phyloP scores from a whole-genome alignment of 1,139 yeast genomes.

The Debaryomyces psychrophilus region DNA sequence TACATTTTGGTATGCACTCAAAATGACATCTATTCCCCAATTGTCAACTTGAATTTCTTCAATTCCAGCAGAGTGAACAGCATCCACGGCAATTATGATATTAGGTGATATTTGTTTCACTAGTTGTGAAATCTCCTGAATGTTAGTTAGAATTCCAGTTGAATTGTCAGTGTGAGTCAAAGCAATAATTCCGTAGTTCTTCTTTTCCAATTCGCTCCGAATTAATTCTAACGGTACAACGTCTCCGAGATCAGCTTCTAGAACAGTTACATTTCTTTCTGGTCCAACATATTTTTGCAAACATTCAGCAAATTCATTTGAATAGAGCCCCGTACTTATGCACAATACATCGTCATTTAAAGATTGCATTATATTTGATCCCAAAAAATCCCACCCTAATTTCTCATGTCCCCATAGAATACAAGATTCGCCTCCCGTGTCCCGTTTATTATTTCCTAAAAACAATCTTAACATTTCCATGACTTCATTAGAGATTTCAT shows the following conservation, averaged over 20 bases:
- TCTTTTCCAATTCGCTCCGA: slow-evolving; percentile 6
- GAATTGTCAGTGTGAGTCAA: slow-evolving; percentile 16
- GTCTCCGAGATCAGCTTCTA: slow-evolving; percentile 11
- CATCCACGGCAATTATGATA: slow-evolving; percentile 16
- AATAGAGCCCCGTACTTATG: slow-evolving; percentile 12
- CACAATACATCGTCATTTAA: slow-evolving; percentile 10
- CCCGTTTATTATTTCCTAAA: slow-evolving; percentile 10
- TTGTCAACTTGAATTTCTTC: slow-evolving; percentile 17
- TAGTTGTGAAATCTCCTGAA: slow-evolving; percentile 11
- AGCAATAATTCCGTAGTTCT: slow-evolving; percentile 10
- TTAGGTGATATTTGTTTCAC: slow-evolving; percentile 13
- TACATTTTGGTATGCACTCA: slow-evolving; percentile 5
- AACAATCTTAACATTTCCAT: slow-evolving; percentile 8
- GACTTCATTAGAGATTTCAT: slow-evolving; percentile 7
- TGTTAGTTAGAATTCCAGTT: slow-evolving; percentile 16
- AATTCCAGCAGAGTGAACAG: slow-evolving; percentile 16
- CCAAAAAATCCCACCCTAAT: slow-evolving; percentile 13
- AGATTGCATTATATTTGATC: slow-evolving; percentile 10
- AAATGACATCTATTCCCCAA: slow-evolving; percentile 18
- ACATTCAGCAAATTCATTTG: slow-evolving; percentile 10
- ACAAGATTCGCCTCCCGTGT: slow-evolving; percentile 9
- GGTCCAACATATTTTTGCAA: slow-evolving; percentile 9
- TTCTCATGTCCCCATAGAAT: slow-evolving; percentile 11
- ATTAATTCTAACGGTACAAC: slow-evolving; percentile 8
- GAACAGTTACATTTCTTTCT: slow-evolving; percentile 9